These are phyloP conservation scores for Solanum boliviense DNA, from an alignment of 257 asterid species.

Conservation along the genomic window DNA sequence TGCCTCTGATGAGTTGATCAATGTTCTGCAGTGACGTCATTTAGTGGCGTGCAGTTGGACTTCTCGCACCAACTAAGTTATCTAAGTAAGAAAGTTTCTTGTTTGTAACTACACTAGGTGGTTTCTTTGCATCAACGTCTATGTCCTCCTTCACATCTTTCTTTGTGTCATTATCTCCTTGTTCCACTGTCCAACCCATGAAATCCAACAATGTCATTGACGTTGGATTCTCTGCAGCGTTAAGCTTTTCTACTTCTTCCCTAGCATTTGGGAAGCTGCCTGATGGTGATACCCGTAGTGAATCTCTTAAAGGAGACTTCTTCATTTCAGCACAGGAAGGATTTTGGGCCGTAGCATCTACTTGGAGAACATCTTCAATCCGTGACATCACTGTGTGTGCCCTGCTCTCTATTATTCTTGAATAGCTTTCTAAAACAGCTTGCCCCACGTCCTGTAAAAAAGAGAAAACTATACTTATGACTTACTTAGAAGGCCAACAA, in stretches of 20 bases:
- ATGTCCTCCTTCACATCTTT: constrained; percentile 12
- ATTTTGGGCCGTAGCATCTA: constrained; percentile 42
- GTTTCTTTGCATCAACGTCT: constrained; percentile 22
- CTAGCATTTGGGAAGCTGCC: constrained; percentile 12
- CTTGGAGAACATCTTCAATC: constrained; percentile 75
- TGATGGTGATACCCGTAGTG: background rate
- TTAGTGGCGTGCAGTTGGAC: constrained; percentile 80
- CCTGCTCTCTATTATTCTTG: constrained; percentile 72
- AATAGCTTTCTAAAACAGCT: constrained; percentile 82
- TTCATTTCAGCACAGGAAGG: constrained; percentile 22
- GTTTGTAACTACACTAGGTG: constrained; percentile 26
- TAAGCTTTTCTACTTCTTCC: constrained; percentile 23
- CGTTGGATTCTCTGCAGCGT: constrained; percentile 15
- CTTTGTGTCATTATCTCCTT: constrained; percentile 18
- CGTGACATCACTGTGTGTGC: constrained; percentile 78
- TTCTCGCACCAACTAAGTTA: constrained; percentile 55
- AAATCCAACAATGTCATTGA: constrained; percentile 44
- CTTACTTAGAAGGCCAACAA: background rate
- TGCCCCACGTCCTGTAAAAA: constrained; percentile 76
- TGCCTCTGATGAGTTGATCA: constrained; percentile 1
- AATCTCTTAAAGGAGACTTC: constrained; percentile 9
- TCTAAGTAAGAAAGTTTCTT: constrained; percentile 64
- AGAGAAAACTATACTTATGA: background rate
- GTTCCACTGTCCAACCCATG: constrained; percentile 47
- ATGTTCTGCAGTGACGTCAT: background rate